These are phyloP conservation scores for Neonothopanus nambi DNA, from an alignment of 1,284 basidiomycete genomes.

Conservation along the genomic window DNA sequence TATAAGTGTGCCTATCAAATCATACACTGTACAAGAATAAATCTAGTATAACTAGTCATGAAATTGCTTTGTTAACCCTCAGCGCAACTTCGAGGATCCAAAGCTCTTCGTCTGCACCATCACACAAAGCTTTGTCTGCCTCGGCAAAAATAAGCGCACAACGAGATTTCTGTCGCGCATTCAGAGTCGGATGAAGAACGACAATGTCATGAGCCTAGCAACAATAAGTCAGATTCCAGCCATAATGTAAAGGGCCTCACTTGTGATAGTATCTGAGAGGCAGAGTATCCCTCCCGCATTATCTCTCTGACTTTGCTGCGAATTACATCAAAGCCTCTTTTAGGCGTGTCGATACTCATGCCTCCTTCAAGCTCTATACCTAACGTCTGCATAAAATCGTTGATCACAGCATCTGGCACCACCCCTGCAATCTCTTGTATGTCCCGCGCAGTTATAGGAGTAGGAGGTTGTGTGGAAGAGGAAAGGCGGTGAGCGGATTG, in stretches of 20 bases:
- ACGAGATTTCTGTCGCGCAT: conserved; percentile 79
- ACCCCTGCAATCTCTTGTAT: conserved; percentile 98
- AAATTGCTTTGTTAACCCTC: conserved; percentile 69
- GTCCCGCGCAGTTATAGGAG: conserved; percentile 69
- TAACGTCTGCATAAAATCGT: conserved; percentile 69
- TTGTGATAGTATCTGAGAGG: conserved; percentile 88
- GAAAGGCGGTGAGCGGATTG: conserved; percentile 93
- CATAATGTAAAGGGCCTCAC: conserved; percentile 41
- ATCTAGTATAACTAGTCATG: neutral
- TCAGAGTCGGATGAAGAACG: conserved; percentile 79
- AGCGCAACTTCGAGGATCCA: conserved; percentile 90
- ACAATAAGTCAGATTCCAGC: conserved; percentile 1
- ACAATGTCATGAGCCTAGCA: conserved; percentile 88
- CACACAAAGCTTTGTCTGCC: conserved; percentile 94
- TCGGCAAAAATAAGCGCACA: conserved; percentile 89
- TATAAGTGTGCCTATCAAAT: conserved; percentile 1
- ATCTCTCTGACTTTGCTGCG: conserved; percentile 73
- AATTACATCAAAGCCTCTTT: conserved; percentile 69
- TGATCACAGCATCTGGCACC: conserved; percentile 78
- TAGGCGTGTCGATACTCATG: conserved; percentile 49
- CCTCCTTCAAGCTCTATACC: conserved; percentile 68
- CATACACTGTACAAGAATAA: conserved; percentile 8
- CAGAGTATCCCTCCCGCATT: conserved; percentile 90
- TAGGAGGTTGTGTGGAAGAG: conserved; percentile 66
- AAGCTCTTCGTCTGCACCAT: conserved; percentile 98